phyloP scores from a whole-genome alignment of 805 yeast genomes.

The Wickerhamomyces silvicola region DNA sequence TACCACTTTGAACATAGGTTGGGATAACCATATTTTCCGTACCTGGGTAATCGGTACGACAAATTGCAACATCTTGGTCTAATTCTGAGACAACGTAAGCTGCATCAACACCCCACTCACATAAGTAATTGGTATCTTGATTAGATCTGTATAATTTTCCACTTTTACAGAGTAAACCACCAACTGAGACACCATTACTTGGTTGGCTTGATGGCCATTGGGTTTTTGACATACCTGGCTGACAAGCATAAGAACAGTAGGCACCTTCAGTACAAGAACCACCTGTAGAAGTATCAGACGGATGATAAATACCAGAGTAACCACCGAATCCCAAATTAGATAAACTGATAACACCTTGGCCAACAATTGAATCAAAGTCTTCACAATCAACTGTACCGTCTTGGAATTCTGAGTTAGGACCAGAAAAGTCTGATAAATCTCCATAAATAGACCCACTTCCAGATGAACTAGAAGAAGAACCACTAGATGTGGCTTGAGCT shows the following conservation, averaged over 20 bases:
- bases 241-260: constrained; percentile 97
- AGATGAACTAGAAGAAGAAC: constrained; percentile 26
- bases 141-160: constrained; percentile 83
- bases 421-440: constrained; percentile 48
- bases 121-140: constrained; percentile 56
- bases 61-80: constrained; percentile 67
- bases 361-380: constrained; percentile 54
- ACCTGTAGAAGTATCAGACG: constrained; percentile 54
- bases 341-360: constrained; percentile 75
- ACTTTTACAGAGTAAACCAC: constrained; percentile 80
- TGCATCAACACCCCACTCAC: constrained; percentile 78
- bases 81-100: constrained; percentile 67
- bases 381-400: constrained; percentile 70
- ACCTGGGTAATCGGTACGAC: constrained; percentile 99
- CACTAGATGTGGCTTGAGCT: constrained; percentile 8
- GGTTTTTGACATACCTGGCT: constrained; percentile 97
- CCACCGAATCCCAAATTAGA: constrained; percentile 77
- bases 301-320: constrained; percentile 61
- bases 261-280: constrained; percentile 75
- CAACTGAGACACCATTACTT: constrained; percentile 78
- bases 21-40: constrained; percentile 98
- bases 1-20: constrained; percentile 70
- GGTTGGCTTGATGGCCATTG: constrained; percentile 95
- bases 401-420: constrained; percentile 52
- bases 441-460: constrained; percentile 38